Conservation (phyloP, 2,329 filamentous ascomycete genomes). For the Trichophyton rubrum region DNA sequence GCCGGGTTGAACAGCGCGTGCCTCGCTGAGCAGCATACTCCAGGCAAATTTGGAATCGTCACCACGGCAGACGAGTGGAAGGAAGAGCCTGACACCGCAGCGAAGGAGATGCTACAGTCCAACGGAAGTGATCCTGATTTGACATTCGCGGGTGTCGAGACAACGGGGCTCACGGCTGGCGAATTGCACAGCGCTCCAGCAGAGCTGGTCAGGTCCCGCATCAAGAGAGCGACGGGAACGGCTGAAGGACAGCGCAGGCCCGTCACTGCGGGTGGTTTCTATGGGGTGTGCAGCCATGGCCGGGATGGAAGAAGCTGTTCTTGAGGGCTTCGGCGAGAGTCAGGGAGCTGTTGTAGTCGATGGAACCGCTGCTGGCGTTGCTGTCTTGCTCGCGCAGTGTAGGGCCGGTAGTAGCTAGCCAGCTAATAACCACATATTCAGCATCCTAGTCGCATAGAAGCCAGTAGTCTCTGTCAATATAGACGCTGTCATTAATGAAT, state of each 20-base stretch:
- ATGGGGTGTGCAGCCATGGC: constrained; percentile 89
- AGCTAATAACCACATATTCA: neutral
- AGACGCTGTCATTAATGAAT: neutral
- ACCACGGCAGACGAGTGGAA: constrained; percentile 82
- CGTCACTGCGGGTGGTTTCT: constrained; percentile 55
- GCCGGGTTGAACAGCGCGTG: constrained; percentile 18
- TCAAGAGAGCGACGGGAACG: constrained; percentile 56
- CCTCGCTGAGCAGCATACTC: neutral
- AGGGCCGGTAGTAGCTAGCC: neutral
- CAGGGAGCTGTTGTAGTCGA: constrained; percentile 59
- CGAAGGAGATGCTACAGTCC: constrained; percentile 50
- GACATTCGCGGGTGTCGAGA: constrained; percentile 64
- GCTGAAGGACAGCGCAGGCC: constrained; percentile 41
- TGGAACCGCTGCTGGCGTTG: constrained; percentile 39
- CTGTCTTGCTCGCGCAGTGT: neutral
- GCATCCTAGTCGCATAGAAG: no score
- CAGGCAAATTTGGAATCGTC: constrained; percentile 65
- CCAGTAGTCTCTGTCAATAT: no score
- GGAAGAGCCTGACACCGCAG: constrained; percentile 53
- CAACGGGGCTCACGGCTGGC: constrained; percentile 65
- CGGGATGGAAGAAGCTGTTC: constrained; percentile 66
- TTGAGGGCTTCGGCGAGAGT: constrained; percentile 45
- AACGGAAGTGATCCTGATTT: constrained; percentile 18
- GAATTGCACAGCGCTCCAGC: constrained; percentile 61
- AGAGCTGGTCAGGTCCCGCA: constrained; percentile 50